Evolutionary conservation across 2,329 filamentous ascomycete species (phyloP).

Genomic region (Trichoderma afroharzianum): DNA sequence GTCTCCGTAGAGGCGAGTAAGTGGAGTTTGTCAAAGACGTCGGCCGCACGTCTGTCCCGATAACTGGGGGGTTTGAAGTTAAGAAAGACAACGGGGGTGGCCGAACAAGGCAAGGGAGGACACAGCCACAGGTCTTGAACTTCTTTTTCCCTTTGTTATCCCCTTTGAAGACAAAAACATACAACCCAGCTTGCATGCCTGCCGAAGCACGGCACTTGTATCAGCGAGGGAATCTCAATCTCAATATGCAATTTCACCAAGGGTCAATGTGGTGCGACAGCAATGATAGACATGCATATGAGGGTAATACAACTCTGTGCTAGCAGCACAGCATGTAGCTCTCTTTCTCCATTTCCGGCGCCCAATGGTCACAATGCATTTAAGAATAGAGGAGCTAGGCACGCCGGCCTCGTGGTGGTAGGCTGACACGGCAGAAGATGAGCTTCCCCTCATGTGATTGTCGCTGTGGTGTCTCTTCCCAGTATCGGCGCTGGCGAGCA

Average conservation of each 20-base stretch:
- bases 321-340: background rate
- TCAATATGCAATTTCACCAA: background rate
- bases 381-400: background rate
- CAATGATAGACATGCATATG: background rate
- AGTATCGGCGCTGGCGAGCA: background rate
- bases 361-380: background rate
- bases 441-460: slow-evolving; percentile 6
- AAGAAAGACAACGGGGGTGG: background rate
- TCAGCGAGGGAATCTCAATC: background rate
- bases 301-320: background rate
- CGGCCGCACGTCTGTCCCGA: slow-evolving; percentile 13
- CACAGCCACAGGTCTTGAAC: slow-evolving; percentile 5
- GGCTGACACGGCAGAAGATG: slow-evolving; percentile 1
- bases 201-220: background rate
- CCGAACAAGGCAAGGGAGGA: background rate
- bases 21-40: slow-evolving; percentile 10
- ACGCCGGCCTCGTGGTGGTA: background rate
- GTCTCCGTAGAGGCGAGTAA: slow-evolving; percentile 3
- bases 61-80: slow-evolving; percentile 1
- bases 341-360: background rate
- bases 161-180: background rate
- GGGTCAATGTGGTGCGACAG: slow-evolving; percentile 9
- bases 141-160: slow-evolving; percentile 3
- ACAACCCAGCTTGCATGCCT: background rate
- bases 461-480: background rate